These are phyloP conservation scores for Neltuma alba DNA, from an alignment of 306 rosid species.

Conservation along the genomic window DNA sequence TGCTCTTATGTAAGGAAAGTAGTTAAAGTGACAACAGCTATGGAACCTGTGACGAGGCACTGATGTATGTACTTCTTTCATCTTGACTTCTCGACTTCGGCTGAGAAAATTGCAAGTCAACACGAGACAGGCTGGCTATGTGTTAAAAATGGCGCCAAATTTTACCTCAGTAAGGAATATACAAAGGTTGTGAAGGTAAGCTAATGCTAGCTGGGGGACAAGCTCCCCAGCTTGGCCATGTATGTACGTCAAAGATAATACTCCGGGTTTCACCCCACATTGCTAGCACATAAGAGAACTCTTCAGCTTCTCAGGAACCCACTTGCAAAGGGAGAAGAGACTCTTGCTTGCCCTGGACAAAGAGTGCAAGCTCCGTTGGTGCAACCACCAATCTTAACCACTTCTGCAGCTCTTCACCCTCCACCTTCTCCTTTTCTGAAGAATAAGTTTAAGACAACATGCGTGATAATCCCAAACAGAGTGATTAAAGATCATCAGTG, in stretches of 20 bases:
- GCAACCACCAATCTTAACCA: conserved; percentile 91
- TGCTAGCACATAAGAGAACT: conserved; percentile 33
- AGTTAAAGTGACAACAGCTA: conserved; percentile 21
- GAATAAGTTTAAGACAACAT: conserved; percentile 44
- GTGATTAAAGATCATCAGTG: conserved; percentile 20
- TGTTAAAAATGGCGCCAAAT: conserved; percentile 47
- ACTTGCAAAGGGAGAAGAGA: conserved; percentile 64
- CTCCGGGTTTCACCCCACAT: conserved; percentile 39
- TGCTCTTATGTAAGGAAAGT: conserved; percentile 27
- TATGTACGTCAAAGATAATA: conserved; percentile 34
- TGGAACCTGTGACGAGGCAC: conserved; percentile 41
- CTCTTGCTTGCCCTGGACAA: conserved; percentile 63
- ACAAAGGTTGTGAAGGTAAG: conserved; percentile 49
- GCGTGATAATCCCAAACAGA: conserved; percentile 10
- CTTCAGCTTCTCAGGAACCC: conserved; percentile 33
- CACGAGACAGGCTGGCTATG: conserved; percentile 39
- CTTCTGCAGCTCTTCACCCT: conserved; percentile 86
- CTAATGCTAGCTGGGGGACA: conserved; percentile 39
- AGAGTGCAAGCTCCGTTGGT: conserved; percentile 70
- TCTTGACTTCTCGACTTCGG: conserved; percentile 31
- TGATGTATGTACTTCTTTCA: conserved; percentile 31
- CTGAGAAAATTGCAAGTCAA: conserved; percentile 37
- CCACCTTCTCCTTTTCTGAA: conserved; percentile 89
- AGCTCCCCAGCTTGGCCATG: conserved; percentile 38
- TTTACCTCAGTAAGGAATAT: conserved; percentile 51